Base-by-base conservation (phyloP, 495 filamentous ascomycete species). In the Tuber magnatum region DNA sequence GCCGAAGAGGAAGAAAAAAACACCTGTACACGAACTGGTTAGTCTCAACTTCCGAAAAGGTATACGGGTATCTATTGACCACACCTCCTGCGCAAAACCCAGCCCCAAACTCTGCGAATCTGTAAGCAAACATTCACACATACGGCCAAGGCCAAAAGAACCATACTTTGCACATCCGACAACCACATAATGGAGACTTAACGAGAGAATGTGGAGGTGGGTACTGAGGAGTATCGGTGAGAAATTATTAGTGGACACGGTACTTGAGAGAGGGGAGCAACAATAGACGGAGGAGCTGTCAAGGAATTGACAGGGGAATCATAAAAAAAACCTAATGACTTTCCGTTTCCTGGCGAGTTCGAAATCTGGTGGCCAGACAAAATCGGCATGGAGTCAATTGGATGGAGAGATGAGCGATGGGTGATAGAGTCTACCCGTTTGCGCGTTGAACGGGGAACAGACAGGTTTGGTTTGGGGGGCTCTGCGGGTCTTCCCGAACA, bases 61-160 rank as follows among this genome's bases (percentile, higher is more conserved):
- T 22, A 43, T n/a, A 32, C n/a, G 43, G 46, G 71, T 7, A 44
- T 32, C n/a, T 12, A 24, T 70, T 40, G 40, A 68, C 71, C 80
- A 78, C 86, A 91, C 92, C 83, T 93, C 76, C 77, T 95, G 93
- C 94, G 87, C 93, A 97, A 87, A 98, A 98, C 84, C 93, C 91
- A 72, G 97, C 92, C 77, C 95, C 95, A 79, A 97, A 91, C 85
- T 98, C 95, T 99, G 77, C 35, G 56, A 7, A 71, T 61, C 74
- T 68, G 80, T 84, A 82, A 85, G 81, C 70, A 73, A 78, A 24
- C n/a, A n/a, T 22, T 70, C 32, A 8, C 77, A 22, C 69, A 32
- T 39, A 40, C n/a, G 35, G 68, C 38, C 51, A 38, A 40, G 2
- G 35, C 35, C 68, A 69, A 32, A 14, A 39, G 68, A 35, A 24